Base-by-base conservation (phyloP, 1,284 basidiomycete species). In the Amylostereum chailletii region DNA sequence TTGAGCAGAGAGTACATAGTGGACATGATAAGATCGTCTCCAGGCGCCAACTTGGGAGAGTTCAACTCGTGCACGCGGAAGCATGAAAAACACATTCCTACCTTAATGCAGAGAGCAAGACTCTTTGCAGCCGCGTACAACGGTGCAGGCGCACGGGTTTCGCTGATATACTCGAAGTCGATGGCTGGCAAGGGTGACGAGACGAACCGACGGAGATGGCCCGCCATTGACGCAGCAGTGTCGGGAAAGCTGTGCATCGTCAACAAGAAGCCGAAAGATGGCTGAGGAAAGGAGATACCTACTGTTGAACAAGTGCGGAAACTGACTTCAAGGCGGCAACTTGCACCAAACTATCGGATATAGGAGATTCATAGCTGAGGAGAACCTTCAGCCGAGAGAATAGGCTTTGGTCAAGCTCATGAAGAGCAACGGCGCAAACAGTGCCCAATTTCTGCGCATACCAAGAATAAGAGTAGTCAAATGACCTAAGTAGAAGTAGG, bases 1-100 rank as follows among this genome's bases (percentile, higher is more conserved):
- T 97, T 97, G 53, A 98, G 76, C 10, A 98, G 76, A 6, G 93
- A 94, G 65, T 98, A 97, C 81, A 96, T 89, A 57, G 93, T 93
- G 2, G 94, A 96, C 76, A 94, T 86, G 59, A 94, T 79, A 43
- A 94, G 78, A 63, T 95, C 93, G 58, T 95, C 90, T 48, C 90
- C 90, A 5, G 89, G 86, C 9, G 90, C 83, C 49, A 91, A 71
- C 88, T 92, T 49, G 9, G 40, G 3, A 46, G 30, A 6, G 30
- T 7, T 11, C 27, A 41, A 11, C 32, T 19, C 48, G 19, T 49
- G 39, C 47, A 46, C 41, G 34, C 5, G 7, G 34, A 33, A 26
- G n/a, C 38, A 33, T 34, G 39, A 4, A 27, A 39, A 42, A 46
- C 0, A 47, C 10, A 60, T 68, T 34, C 9, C 39, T 57, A 88